Base-by-base conservation (phyloP, 495 filamentous ascomycete species). In the Chaetomium fimeti region DNA sequence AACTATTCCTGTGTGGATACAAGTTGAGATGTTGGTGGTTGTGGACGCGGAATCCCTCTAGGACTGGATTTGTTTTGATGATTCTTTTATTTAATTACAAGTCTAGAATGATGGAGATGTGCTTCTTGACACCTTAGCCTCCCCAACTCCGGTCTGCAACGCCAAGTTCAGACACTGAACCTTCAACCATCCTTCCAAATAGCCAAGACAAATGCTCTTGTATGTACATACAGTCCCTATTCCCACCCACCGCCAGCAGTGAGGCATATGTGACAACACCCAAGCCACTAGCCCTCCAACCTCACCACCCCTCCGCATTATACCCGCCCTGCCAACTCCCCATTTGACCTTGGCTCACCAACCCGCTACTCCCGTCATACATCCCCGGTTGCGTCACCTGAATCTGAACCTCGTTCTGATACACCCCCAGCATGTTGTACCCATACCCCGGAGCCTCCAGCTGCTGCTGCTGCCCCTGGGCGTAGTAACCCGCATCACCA, bases 271-370 rank as follows among this genome's bases (percentile, higher is more conserved):
- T 7, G 7, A n/a, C 1, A 47, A 45, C 15, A 45, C 18, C 15
- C 42, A 2, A 0, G 16, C 4, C 4, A 45, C 15, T 16, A 45
- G 5, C 18, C 7, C 18, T n/a, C 7, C 18, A 47, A 22, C n/a
- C n/a, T n/a, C 12, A 24, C 47, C 51, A 56, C 36, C 25, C 18
- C 45, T 20, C 58, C 13, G 45, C 16, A 22, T 6, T 27, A 38
- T 51, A 51, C 45, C 28, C 58, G 2, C 25, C 25, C 29, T 61
- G 60, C 60, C 60, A 61, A 43, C 9, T 8, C 36, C 60, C 60
- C 60, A 43, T 29, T 7, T 22, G 18, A 6, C 48, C 60, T 7
- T 20, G 48, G 5, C 38, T 38, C 16, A 43, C 32, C 47, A 52
- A 38, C 11, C 47, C 59, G 20, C 47, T 20, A 13, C 32, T 28